Percentiles rank a stretch among this genome's conserved stretches.
Evolutionary conservation across 768 basidiomycete species (phyloP).

Genomic region (Phylloporus scabripes): DNA sequence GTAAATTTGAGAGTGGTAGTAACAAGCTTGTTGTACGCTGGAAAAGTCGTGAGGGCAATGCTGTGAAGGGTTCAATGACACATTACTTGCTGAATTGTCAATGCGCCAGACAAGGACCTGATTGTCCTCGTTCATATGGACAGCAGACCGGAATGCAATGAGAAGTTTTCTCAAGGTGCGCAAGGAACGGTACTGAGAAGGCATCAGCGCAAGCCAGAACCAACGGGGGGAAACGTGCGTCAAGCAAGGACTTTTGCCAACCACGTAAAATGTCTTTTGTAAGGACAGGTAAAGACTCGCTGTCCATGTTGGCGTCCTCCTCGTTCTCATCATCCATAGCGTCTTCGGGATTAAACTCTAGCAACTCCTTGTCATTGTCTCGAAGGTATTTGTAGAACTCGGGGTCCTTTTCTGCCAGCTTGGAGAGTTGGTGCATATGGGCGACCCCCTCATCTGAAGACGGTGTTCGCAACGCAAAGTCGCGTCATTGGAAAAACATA

Average conservation of each 20-base stretch:
- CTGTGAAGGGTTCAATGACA: background rate
- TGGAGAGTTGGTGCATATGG: constrained; percentile 79
- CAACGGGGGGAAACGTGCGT: constrained; percentile 43
- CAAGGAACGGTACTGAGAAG: constrained; percentile 73
- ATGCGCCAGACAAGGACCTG: constrained; percentile 81
- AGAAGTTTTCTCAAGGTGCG: constrained; percentile 78
- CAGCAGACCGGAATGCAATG: constrained; percentile 88
- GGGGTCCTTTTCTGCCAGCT: constrained; percentile 94
- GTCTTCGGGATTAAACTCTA: constrained; percentile 62
- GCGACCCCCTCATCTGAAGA: constrained; percentile 58
- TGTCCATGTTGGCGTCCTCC: constrained; percentile 39
- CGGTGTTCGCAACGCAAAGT: background rate
- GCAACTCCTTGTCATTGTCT: constrained; percentile 90
- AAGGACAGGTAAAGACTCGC: constrained; percentile 46
- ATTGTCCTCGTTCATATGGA: constrained; percentile 82
- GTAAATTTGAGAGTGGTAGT: constrained; percentile 85
- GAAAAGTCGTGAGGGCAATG: background rate
- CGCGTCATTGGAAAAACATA: constrained; percentile 11
- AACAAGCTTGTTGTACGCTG: constrained; percentile 94
- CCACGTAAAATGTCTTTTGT: constrained; percentile 63
- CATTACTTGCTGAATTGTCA: constrained; percentile 54
- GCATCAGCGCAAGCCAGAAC: background rate
- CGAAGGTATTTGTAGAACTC: constrained; percentile 98
- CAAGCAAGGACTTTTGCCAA: constrained; percentile 88
- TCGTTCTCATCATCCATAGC: constrained; percentile 47